Base-by-base conservation (phyloP, 495 filamentous ascomycete species). In the Glarea lozoyensis region DNA sequence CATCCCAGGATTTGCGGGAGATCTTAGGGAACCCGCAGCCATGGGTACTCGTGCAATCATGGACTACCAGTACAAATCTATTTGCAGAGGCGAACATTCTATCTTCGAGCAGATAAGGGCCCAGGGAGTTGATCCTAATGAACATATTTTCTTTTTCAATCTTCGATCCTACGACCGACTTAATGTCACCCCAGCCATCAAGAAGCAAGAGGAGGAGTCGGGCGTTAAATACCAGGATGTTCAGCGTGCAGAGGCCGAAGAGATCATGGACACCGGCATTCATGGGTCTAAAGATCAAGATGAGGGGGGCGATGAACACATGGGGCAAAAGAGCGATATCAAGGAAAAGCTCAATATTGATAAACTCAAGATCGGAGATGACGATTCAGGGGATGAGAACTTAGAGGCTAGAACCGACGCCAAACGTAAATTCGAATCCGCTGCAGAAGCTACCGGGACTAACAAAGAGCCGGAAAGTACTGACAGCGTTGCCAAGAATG, bases 21-120 rank as follows among this genome's bases (percentile, higher is more conserved):
- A 95, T 60, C 66, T 98, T 10, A 65, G 90, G 24, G 79, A 85
- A 12, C 78, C 82, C 49, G 86, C 81, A 19, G 90, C 92, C 0
- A 73, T 73, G 15, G 90, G 92, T 17, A 96, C 90, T 0, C 66
- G 87, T 43, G 88, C 88, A 2, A 98, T 96, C 56, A 98, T 98
- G 87, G 89, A 95, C 56, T 98, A 96, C 59, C 90, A 96, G 59
- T 98, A 90, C 65, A 96, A 92, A 59, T 92, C 87, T 1, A 94
- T 98, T 45, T 81, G 80, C 53, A 84, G 90, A 10, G 90, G 92
- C 1, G 80, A 94, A 52, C 70, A 95, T 58, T 94, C 86, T 10
- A 96, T 96, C 37, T 88, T 82, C 53, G 82, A 73, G 12, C 84
- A 84, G 52, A 78, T 96, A 20, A 61, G 70, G 17, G 81, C 80